These are phyloP conservation scores for Syncephalastrum sp. DNA, from an alignment of 371 early-diverging fungal genomes.

Conservation along the genomic window DNA sequence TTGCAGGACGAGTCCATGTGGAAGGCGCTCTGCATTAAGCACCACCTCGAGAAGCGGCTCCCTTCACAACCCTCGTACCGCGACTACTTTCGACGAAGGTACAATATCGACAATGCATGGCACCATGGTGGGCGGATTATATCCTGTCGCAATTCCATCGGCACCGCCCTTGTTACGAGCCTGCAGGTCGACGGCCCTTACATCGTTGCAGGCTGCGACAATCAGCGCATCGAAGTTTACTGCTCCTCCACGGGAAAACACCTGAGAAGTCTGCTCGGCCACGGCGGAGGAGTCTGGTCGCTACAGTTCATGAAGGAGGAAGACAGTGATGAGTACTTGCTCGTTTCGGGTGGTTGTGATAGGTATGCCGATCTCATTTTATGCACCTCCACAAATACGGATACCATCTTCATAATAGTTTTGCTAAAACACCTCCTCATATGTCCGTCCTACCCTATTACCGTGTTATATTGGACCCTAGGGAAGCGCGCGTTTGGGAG, in stretches of 20 bases:
- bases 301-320: constrained; percentile 70
- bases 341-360: constrained; percentile 80
- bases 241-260: constrained; percentile 68
- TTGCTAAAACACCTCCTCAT: background rate
- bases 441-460: constrained; percentile 1
- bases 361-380: constrained; percentile 39
- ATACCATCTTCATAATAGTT: background rate
- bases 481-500: constrained; percentile 88
- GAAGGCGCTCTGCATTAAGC: constrained; percentile 51
- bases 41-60: constrained; percentile 13
- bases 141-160: constrained; percentile 51
- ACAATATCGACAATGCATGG: constrained; percentile 76
- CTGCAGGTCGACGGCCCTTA: constrained; percentile 84
- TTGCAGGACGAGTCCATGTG: constrained; percentile 63
- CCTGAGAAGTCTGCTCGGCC: constrained; percentile 73
- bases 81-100: constrained; percentile 68
- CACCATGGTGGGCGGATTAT: constrained; percentile 62
- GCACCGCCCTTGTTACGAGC: constrained; percentile 78
- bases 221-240: constrained; percentile 80
- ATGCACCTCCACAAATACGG: background rate
- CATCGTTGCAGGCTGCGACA: constrained; percentile 85
- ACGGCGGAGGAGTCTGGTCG: constrained; percentile 94
- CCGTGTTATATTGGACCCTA: constrained; percentile 15
- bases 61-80: constrained; percentile 54
- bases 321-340: constrained; percentile 53